Conservation (phyloP, 2,329 filamentous ascomycete genomes). For the Beauveria sp. region DNA sequence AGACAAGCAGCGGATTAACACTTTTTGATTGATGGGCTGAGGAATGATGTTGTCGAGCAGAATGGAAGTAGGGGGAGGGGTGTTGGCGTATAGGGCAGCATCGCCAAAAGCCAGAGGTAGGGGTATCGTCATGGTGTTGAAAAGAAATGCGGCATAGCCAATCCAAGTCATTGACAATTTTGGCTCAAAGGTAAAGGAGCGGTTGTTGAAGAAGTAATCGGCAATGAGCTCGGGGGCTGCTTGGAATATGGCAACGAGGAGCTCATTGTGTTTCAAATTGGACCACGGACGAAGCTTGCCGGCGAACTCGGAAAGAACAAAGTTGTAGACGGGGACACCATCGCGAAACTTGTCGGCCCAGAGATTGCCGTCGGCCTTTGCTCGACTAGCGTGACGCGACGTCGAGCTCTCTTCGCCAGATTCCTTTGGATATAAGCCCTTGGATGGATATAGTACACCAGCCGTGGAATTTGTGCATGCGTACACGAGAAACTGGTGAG, state of each 20-base stretch:
- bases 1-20: constrained; percentile 70
- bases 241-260: constrained; percentile 72
- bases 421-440: constrained; percentile 78
- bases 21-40: constrained; percentile 70
- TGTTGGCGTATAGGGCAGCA: constrained; percentile 47
- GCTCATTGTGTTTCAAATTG: constrained; percentile 70
- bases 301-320: constrained; percentile 69
- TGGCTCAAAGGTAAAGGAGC: constrained; percentile 77
- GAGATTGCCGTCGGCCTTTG: constrained; percentile 61
- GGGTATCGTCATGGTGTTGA: constrained; percentile 67
- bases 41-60: constrained; percentile 84
- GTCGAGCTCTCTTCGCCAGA: constrained; percentile 41
- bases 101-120: constrained; percentile 68
- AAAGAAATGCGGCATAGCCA: constrained; percentile 83
- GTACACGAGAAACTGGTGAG: constrained; percentile 67
- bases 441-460: constrained; percentile 68
- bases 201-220: constrained; percentile 77
- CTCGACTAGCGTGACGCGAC: constrained; percentile 26
- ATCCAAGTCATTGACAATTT: constrained; percentile 93
- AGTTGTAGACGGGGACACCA: constrained; percentile 69
- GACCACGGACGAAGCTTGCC: constrained; percentile 77
- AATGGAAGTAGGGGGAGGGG: constrained; percentile 71
- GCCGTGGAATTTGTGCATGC: constrained; percentile 66
- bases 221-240: constrained; percentile 79
- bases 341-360: constrained; percentile 61